These are phyloP conservation scores for Cordyceps tenuipes DNA, from an alignment of 2,329 filamentous ascomycete genomes.

Conservation along the genomic window DNA sequence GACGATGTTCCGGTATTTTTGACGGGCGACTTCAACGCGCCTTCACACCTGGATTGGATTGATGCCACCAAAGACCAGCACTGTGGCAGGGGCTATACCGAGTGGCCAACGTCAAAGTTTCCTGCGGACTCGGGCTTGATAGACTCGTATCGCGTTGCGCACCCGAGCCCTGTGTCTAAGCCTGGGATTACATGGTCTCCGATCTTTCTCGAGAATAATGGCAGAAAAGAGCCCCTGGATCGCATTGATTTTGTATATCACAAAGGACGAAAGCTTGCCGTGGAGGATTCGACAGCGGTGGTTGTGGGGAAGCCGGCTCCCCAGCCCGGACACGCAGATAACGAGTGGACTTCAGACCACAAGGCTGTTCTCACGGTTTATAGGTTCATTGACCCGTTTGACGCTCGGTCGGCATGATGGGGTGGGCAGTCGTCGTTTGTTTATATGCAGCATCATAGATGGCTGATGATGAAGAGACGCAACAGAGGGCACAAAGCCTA, in stretches of 20 bases:
- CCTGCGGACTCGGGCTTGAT: slow-evolving; percentile 27
- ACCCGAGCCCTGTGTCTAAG: slow-evolving; percentile 26
- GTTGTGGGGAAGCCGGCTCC: slow-evolving; percentile 27
- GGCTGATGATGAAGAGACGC: no score
- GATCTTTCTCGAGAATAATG: slow-evolving; percentile 25
- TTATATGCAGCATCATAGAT: no score
- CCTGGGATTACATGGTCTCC: slow-evolving; percentile 35
- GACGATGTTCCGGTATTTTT: slow-evolving; percentile 28
- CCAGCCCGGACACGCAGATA: slow-evolving; percentile 26
- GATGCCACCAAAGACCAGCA: slow-evolving; percentile 25
- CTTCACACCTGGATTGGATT: slow-evolving; percentile 35
- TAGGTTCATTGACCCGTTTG: background rate
- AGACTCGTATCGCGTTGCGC: slow-evolving; percentile 31
- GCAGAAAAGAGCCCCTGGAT: slow-evolving; percentile 28
- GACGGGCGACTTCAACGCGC: slow-evolving; percentile 35
- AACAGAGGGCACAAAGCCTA: no score
- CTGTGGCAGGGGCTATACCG: slow-evolving; percentile 26
- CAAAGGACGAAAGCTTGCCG: slow-evolving; percentile 25
- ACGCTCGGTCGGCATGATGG: no score
- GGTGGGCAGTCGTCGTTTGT: no score
- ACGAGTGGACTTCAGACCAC: slow-evolving; percentile 36
- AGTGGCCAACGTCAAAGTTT: slow-evolving; percentile 31
- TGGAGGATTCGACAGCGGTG: slow-evolving; percentile 22
- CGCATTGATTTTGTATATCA: slow-evolving; percentile 36
- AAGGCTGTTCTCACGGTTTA: slow-evolving; percentile 25